These are phyloP conservation scores for Chondrus crispus DNA, from an alignment of 23 red algal genomes.

Conservation along the genomic window DNA sequence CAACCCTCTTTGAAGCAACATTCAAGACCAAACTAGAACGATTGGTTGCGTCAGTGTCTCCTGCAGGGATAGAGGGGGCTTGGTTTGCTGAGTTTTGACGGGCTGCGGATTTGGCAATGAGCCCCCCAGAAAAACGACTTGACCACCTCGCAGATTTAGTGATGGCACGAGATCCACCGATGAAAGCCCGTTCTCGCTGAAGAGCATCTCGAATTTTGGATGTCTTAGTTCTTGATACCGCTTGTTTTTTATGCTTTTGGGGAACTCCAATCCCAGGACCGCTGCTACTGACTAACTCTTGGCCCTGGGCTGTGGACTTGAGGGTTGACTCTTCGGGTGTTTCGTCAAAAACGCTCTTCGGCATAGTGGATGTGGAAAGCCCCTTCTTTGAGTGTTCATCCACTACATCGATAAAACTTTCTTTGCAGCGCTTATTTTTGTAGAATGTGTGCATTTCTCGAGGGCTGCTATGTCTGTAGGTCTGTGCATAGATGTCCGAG, in stretches of 20 bases:
- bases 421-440: background rate
- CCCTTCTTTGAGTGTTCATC: background rate
- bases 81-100: too few species aligned
- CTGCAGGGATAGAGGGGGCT: too few species aligned
- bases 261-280: too few species aligned
- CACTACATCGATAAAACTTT: too few species aligned
- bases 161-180: slow-evolving; percentile 41
- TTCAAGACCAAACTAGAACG: too few species aligned
- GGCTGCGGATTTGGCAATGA: background rate
- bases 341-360: slow-evolving; percentile 11
- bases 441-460: background rate
- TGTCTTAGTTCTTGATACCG: background rate
- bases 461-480: slow-evolving; percentile 26
- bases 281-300: background rate
- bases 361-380: background rate
- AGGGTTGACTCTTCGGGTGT: background rate
- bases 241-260: background rate
- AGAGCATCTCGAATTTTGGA: background rate
- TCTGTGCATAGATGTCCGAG: slow-evolving; percentile 38
- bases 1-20: too few species aligned
- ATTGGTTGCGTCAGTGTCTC: too few species aligned
- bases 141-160: slow-evolving; percentile 37
- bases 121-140: slow-evolving; percentile 33
- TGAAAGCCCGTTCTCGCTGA: slow-evolving; percentile 25
- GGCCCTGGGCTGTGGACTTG: background rate